These are phyloP conservation scores for Cercospora zeae-maydis DNA, from an alignment of 2,329 filamentous ascomycete species.

Conservation along the genomic window DNA sequence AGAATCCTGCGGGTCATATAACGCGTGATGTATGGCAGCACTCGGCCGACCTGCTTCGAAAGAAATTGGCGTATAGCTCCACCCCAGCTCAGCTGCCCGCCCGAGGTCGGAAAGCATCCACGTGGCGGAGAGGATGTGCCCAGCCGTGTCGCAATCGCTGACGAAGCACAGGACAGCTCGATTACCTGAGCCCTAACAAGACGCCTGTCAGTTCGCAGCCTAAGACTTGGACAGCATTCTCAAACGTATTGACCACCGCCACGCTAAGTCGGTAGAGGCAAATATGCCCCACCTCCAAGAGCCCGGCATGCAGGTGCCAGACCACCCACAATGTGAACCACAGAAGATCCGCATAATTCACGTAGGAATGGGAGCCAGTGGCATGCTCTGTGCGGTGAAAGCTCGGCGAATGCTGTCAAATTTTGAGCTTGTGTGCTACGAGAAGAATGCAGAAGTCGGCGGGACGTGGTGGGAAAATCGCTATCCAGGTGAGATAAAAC, in stretches of 20 bases:
- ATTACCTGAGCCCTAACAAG: not conserved
- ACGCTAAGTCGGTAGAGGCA: not conserved
- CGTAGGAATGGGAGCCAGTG: slow-evolving; percentile 23
- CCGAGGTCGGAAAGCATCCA: not conserved
- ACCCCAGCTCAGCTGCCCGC: not conserved
- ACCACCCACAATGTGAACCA: slow-evolving; percentile 23
- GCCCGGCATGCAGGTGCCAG: slow-evolving; percentile 17
- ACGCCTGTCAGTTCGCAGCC: not conserved
- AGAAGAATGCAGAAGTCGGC: slow-evolving; percentile 38
- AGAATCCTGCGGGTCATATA: too few relatives aligned
- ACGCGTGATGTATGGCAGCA: too few relatives aligned
- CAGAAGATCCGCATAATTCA: slow-evolving; percentile 24
- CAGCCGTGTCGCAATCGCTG: not conserved
- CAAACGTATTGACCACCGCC: not conserved
- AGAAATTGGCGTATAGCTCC: not conserved
- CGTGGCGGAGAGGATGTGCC: not conserved
- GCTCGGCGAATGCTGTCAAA: slow-evolving; percentile 20
- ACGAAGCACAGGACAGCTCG: not conserved
- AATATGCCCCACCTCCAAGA: slow-evolving; percentile 22
- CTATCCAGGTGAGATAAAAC: slow-evolving; percentile 2
- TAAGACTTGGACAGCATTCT: not conserved
- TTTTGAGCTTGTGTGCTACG: slow-evolving; percentile 42
- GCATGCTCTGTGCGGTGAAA: slow-evolving; percentile 18
- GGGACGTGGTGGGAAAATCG: slow-evolving; percentile 37
- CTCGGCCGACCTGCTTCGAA: not conserved